Conservation (phyloP, 2,329 filamentous ascomycete species). For the Paraphoma sp. region DNA sequence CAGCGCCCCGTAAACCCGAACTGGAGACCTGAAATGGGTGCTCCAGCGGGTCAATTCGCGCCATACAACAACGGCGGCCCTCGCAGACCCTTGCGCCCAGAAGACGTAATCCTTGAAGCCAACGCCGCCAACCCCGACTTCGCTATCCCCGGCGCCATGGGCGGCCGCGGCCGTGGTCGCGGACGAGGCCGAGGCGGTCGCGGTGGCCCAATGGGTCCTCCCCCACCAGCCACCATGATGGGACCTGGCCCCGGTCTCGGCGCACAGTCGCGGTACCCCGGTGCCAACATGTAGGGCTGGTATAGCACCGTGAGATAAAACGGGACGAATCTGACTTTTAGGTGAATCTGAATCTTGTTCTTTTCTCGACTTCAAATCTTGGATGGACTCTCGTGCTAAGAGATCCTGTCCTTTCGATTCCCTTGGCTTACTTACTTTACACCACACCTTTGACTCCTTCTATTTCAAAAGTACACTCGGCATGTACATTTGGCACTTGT, state of each 20-base stretch:
- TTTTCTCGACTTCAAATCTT: no score
- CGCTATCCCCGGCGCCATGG: constrained; percentile 63
- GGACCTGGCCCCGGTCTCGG: constrained; percentile 32
- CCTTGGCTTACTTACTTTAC: neutral
- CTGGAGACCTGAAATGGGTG: constrained; percentile 68
- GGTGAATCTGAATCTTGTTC: no score
- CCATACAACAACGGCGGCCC: constrained; percentile 33
- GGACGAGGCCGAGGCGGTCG: constrained; percentile 37
- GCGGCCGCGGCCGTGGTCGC: constrained; percentile 43
- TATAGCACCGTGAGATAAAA: neutral
- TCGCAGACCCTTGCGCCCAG: constrained; percentile 57
- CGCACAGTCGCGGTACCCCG: constrained; percentile 43
- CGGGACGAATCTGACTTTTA: neutral
- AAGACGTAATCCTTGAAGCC: constrained; percentile 74
- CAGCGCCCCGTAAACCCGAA: constrained; percentile 88
- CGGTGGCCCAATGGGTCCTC: constrained; percentile 38
- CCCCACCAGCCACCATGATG: constrained; percentile 33
- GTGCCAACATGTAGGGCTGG: constrained; percentile 36
- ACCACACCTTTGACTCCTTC: neutral
- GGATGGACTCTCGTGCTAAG: no score
- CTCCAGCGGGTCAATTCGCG: constrained; percentile 46
- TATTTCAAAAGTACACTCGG: neutral
- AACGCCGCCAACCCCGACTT: constrained; percentile 80
- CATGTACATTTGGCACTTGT: neutral
- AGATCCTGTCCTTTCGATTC: no score